Conservation (phyloP, 2,329 filamentous ascomycete genomes). For the Venturia effusa region DNA sequence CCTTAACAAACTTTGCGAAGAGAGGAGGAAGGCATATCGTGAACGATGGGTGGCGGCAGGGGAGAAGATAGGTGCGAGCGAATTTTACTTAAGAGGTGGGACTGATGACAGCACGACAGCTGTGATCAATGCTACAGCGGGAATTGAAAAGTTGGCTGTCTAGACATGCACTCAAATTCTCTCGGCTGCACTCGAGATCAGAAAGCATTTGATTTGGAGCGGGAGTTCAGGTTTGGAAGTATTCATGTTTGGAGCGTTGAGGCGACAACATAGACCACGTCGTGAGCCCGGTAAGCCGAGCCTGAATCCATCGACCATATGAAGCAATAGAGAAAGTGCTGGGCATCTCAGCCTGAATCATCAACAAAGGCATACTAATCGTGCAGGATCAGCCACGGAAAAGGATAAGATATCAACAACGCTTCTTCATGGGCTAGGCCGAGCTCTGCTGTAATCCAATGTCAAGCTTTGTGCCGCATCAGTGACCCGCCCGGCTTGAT, state of each 20-base stretch:
- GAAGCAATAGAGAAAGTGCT: neutral
- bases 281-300: neutral
- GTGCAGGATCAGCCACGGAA: neutral
- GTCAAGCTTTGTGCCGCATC: neutral
- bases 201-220: neutral
- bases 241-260: neutral
- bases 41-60: constrained; percentile 72
- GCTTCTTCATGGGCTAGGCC: neutral
- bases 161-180: neutral
- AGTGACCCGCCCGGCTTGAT: neutral
- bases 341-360: neutral
- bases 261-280: neutral
- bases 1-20: constrained; percentile 58
- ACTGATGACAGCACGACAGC: constrained; percentile 13
- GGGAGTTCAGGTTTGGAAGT: neutral
- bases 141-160: neutral
- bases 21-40: constrained; percentile 50
- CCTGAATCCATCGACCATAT: neutral
- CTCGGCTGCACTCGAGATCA: neutral
- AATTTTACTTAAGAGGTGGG: constrained; percentile 77
- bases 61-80: constrained; percentile 72
- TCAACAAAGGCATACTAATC: neutral
- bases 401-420: neutral
- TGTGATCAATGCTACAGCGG: neutral
- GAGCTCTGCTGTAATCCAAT: neutral